Evolutionary conservation across 1,284 basidiomycete species (phyloP).

Genomic region (Volvariella surrecta): DNA sequence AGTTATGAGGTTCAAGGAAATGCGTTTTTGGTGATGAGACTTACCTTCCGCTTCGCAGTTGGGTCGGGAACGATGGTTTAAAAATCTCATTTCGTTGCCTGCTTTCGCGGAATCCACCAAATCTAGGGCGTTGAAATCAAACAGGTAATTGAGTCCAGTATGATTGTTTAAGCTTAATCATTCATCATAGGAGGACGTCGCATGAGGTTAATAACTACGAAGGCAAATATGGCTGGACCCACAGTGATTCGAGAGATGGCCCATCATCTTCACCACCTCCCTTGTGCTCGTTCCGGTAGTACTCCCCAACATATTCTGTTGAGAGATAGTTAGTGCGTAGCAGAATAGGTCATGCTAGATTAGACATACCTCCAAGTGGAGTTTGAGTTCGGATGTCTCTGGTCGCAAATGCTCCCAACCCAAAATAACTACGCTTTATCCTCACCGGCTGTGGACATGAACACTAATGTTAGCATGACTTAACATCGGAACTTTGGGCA

Average conservation of each 20-base stretch:
- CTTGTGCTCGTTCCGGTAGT: constrained; percentile 15
- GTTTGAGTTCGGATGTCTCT: constrained; percentile 15
- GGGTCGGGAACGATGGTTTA: constrained; percentile 36
- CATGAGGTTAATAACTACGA: no score
- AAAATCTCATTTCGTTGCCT: constrained; percentile 47
- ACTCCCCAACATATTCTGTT: constrained; percentile 41
- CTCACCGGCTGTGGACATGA: constrained; percentile 12
- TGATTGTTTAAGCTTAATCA: constrained; percentile 10
- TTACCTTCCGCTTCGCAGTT: constrained; percentile 36
- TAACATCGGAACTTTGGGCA: no score
- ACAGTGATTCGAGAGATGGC: neutral
- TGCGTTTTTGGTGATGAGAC: no score
- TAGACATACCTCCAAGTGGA: no score
- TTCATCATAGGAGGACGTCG: no score
- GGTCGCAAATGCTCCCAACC: constrained; percentile 39
- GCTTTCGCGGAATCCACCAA: constrained; percentile 36
- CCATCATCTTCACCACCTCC: neutral
- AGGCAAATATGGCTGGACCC: neutral
- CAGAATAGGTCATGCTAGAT: neutral
- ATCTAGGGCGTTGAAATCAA: constrained; percentile 21
- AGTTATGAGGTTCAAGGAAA: no score
- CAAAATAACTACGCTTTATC: constrained; percentile 26
- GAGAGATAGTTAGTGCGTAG: neutral
- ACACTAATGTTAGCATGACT: no score
- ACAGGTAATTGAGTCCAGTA: constrained; percentile 38